Base-by-base conservation (phyloP, 208 protist genomes). In the Acanthamoeba rhysodes region DNA sequence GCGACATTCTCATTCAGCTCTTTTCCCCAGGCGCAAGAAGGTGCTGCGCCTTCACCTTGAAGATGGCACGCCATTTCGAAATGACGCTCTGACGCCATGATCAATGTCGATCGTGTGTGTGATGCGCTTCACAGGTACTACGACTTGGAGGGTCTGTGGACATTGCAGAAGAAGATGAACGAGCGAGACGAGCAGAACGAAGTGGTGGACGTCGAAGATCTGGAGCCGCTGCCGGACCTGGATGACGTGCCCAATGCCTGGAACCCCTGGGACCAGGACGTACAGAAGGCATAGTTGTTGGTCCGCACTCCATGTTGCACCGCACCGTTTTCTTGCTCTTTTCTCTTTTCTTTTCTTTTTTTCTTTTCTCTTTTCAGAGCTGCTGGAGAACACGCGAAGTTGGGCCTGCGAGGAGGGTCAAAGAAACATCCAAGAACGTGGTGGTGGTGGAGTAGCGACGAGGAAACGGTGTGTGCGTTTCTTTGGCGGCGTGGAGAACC, bases 261-360 rank as follows among this genome's bases (percentile, higher is more conserved):
- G 90, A 94, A 94, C 68, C 90, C 90, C 8, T 94, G 16, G 66
- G 90, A 94, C 70, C 87, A 92, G 70, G 32, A 6, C 45, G 62
- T 70, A 18, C 55, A 59, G 55, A 59, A 59, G 55, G 55, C 55
- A 4, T 59, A 59, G 55, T 24, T 59, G 55, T 18, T 22, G 5
- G 55, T n/a, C n/a, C n/a, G n/a, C n/a, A n/a, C n/a, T n/a, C n/a
- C n/a, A 24, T 59, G 55, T 59, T 20, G 48, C 48, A 10, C 4
- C 14, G 8, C 12, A 50, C 41, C 41, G 1, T 50, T 50, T 50
- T 16, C 48, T 50, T 50, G 12, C 14, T 16, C 48, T 50, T 50
- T 50, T 10, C 48, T 50, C 8, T 50, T 50, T 50, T 45, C 41
- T 45, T 45, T 45, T 6, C 41, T 45, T 45, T 45, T 45, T 45